Evolutionary conservation across 257 asterid genomes (phyloP).

Genomic region (Nicotiana paniculata): DNA sequence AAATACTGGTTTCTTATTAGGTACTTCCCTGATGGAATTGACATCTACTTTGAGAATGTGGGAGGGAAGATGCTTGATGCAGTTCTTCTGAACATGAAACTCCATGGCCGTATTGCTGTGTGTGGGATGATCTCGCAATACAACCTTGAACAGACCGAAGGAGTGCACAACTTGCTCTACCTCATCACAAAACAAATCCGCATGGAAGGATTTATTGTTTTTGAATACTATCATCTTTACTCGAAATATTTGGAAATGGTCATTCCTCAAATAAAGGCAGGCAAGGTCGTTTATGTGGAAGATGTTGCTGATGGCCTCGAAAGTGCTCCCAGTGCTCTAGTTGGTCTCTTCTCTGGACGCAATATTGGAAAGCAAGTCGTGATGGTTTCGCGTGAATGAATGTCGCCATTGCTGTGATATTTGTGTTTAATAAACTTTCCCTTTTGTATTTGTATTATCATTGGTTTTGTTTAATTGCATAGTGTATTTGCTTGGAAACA

Average conservation of each 20-base stretch:
- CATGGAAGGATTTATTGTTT: slow-evolving; percentile 9
- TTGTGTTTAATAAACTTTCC: background rate
- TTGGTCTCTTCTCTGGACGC: slow-evolving; percentile 5
- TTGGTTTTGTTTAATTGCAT: background rate
- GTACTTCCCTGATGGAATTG: background rate
- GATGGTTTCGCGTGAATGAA: background rate
- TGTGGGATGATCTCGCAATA: slow-evolving; percentile 1
- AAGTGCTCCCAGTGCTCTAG: slow-evolving; percentile 4
- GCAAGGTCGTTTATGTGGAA: slow-evolving; percentile 5
- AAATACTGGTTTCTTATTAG: background rate
- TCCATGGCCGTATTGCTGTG: background rate
- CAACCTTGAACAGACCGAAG: slow-evolving; percentile 4
- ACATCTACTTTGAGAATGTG: background rate
- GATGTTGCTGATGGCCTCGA: background rate
- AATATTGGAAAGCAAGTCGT: slow-evolving; percentile 10
- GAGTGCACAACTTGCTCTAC: slow-evolving; percentile 1
- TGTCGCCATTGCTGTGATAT: background rate
- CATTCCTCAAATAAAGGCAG: slow-evolving; percentile 1
- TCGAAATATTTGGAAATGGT: slow-evolving; percentile 5
- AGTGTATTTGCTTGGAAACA: too few species aligned
- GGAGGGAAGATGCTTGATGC: slow-evolving; percentile 4
- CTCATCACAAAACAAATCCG: slow-evolving; percentile 5
- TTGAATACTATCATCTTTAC: slow-evolving; percentile 5
- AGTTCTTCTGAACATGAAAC: slow-evolving; percentile 3
- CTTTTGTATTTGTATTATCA: background rate